These are phyloP conservation scores for Lentinula lateritia DNA, from an alignment of 768 basidiomycete genomes.

Conservation along the genomic window DNA sequence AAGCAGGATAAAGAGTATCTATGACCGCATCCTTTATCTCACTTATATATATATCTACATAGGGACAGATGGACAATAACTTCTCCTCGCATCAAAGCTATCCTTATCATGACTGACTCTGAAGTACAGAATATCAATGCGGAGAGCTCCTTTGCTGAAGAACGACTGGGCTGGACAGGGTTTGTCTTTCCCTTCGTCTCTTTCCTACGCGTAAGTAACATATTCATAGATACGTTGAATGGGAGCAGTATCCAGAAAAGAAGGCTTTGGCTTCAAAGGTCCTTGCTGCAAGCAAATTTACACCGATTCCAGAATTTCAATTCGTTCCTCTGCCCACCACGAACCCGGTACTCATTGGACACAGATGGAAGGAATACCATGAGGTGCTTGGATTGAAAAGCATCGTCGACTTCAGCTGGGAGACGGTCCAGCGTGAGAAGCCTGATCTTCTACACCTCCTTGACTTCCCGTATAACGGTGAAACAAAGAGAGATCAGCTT, in stretches of 20 bases:
- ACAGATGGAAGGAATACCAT: constrained; percentile 51
- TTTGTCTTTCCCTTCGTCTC: constrained; percentile 12
- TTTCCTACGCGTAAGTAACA: not conserved
- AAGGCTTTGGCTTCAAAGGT: constrained; percentile 34
- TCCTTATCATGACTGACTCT: not conserved
- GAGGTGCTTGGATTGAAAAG: constrained; percentile 38
- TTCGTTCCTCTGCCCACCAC: constrained; percentile 41
- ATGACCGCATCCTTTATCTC: not conserved
- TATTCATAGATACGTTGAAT: constrained; percentile 37
- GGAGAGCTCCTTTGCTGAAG: constrained; percentile 29
- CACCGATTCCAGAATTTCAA: constrained; percentile 43
- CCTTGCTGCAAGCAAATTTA: constrained; percentile 32
- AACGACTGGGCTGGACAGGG: constrained; percentile 33
- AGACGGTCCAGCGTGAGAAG: constrained; percentile 46
- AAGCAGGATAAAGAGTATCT: not conserved
- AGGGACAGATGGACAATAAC: not conserved
- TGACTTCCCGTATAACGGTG: constrained; percentile 54
- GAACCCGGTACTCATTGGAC: constrained; percentile 43
- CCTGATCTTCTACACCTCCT: constrained; percentile 43
- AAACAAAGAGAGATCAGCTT: constrained; percentile 38
- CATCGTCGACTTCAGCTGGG: constrained; percentile 48
- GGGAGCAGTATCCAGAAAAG: constrained; percentile 42
- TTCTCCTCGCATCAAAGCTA: not conserved
- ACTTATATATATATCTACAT: not conserved
- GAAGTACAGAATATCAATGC: not conserved